These are phyloP conservation scores for Rubroboletus pulcherrimus DNA, from an alignment of 768 basidiomycete genomes.

Conservation along the genomic window DNA sequence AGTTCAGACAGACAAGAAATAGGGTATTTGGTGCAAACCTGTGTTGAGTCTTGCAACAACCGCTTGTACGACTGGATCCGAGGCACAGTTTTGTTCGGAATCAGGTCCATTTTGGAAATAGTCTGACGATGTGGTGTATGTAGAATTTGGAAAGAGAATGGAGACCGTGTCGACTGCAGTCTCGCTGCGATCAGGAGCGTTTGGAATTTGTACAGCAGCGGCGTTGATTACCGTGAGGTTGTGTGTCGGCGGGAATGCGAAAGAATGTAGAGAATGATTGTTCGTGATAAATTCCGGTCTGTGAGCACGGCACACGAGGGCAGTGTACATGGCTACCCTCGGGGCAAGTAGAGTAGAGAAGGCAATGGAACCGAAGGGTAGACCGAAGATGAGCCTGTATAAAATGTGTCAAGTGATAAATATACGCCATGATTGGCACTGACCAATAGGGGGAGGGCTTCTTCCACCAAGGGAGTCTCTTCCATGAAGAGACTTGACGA, in stretches of 20 bases:
- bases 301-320: slow-evolving; percentile 64
- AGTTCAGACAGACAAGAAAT: background rate
- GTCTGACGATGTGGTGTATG: background rate
- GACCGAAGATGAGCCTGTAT: slow-evolving; percentile 47
- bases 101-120: background rate
- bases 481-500: slow-evolving; percentile 24
- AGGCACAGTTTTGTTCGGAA: slow-evolving; percentile 42
- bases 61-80: slow-evolving; percentile 73
- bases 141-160: slow-evolving; percentile 2
- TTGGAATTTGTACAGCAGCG: background rate
- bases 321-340: slow-evolving; percentile 69
- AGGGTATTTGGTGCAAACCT: slow-evolving; percentile 37
- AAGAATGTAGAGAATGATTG: background rate
- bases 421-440: slow-evolving; percentile 18
- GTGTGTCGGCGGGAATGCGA: background rate
- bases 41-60: slow-evolving; percentile 63
- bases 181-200: background rate
- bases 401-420: background rate
- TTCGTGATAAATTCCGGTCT: slow-evolving; percentile 48
- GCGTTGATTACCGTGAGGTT: background rate
- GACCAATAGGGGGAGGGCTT: slow-evolving; percentile 73
- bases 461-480: slow-evolving; percentile 66
- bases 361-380: slow-evolving; percentile 55
- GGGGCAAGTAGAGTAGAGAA: slow-evolving; percentile 61
- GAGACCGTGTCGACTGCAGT: background rate